These are phyloP conservation scores for Nicotiana rustica DNA, from an alignment of 305 asterid species.

Conservation along the genomic window DNA sequence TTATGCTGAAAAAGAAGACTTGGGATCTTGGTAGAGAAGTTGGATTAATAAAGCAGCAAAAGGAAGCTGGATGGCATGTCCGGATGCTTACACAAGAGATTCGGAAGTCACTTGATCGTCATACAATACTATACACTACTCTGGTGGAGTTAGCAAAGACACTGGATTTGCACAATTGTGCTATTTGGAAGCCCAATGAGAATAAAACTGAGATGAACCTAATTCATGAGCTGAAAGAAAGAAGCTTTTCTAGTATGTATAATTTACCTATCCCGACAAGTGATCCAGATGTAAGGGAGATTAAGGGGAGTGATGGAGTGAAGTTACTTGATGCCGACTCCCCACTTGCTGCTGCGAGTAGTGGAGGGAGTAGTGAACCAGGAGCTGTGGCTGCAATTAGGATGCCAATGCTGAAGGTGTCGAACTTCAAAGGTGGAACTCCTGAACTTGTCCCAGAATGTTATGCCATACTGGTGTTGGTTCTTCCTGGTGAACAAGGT, in stretches of 20 bases:
- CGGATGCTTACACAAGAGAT: conserved; percentile 97
- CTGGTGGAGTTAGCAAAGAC: conserved; percentile 90
- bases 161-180: conserved; percentile 80
- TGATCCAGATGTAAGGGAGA: conserved; percentile 73
- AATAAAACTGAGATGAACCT: conserved; percentile 76
- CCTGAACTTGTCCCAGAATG: conserved; percentile 90
- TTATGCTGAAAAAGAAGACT: conserved; percentile 82
- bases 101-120: conserved; percentile 90
- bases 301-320: conserved; percentile 70
- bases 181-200: conserved; percentile 92
- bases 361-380: conserved; percentile 61
- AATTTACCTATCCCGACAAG: conserved; percentile 56
- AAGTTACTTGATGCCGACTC: conserved; percentile 67
- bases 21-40: conserved; percentile 96
- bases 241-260: conserved; percentile 52
- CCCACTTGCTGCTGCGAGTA: conserved; percentile 74
- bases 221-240: conserved; percentile 68
- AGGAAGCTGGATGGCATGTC: conserved; percentile 91
- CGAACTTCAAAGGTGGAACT: conserved; percentile 93
- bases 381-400: conserved; percentile 93
- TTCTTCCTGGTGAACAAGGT: conserved; percentile 71
- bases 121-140: conserved; percentile 87
- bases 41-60: conserved; percentile 76
- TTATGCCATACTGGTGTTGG: conserved; percentile 89
- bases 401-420: conserved; percentile 95